phyloP scores from a whole-genome alignment of 129 eudicot species.

The Smallanthus sonchifolius region DNA sequence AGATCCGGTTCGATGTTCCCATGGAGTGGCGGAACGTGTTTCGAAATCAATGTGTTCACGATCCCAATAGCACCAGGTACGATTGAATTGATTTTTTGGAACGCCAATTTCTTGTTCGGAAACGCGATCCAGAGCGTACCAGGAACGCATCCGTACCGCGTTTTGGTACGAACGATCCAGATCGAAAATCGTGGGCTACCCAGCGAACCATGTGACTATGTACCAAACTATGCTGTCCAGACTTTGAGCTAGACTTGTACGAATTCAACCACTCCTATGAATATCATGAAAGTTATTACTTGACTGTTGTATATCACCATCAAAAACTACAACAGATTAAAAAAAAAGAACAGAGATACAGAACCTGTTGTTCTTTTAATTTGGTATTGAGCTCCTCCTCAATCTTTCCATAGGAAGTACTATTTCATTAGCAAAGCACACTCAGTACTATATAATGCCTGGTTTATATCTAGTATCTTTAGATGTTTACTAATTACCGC shows the following conservation, averaged over 20 bases:
- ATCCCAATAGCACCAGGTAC: not conserved
- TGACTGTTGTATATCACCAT: slow-evolving; percentile 3
- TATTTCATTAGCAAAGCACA: slow-evolving; percentile 37
- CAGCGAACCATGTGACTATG: not conserved
- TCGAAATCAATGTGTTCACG: too few species aligned
- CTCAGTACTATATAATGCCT: slow-evolving; percentile 7
- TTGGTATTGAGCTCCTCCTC: slow-evolving; percentile 46
- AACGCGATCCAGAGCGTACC: not conserved
- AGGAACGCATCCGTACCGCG: not conserved
- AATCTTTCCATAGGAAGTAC: slow-evolving; percentile 53
- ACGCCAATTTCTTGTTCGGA: not conserved
- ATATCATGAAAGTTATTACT: slow-evolving; percentile 9
- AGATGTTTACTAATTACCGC: slow-evolving; percentile 42
- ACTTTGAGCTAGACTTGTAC: slow-evolving; percentile 29
- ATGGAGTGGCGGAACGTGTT: too few species aligned
- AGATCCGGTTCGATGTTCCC: too few species aligned
- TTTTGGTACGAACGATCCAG: not conserved
- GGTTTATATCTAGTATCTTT: slow-evolving; percentile 13
- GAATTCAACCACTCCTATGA: slow-evolving; percentile 53
- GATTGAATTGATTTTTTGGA: not conserved
- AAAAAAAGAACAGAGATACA: slow-evolving; percentile 4
- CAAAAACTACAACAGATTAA: not conserved
- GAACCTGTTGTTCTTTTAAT: slow-evolving; percentile 65
- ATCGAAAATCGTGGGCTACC: not conserved
- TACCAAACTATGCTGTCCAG: slow-evolving; percentile 33